These are phyloP conservation scores for Zalaria obscura DNA, from an alignment of 2,329 filamentous ascomycete genomes.

Conservation along the genomic window DNA sequence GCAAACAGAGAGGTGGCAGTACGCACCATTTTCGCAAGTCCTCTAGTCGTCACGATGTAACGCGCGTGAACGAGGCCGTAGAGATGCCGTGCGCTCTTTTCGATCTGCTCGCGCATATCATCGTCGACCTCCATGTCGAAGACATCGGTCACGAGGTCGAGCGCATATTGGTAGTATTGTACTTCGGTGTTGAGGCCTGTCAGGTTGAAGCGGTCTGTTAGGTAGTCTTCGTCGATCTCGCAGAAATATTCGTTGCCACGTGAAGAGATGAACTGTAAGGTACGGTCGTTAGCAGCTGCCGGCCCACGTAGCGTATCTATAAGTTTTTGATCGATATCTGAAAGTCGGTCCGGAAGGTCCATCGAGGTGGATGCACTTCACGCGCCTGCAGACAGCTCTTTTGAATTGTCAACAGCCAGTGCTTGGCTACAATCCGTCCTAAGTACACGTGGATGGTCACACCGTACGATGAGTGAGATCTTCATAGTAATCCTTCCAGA, in stretches of 20 bases:
- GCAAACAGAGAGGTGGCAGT: neutral
- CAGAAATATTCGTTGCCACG: slow-evolving; percentile 98
- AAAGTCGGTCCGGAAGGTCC: too few relatives aligned
- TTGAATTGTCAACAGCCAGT: too few relatives aligned
- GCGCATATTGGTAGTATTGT: slow-evolving; percentile 96
- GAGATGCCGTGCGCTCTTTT: slow-evolving; percentile 89
- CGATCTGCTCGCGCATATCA: slow-evolving; percentile 94
- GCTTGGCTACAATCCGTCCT: too few relatives aligned
- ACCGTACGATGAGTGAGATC: too few relatives aligned
- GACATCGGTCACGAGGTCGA: slow-evolving; percentile 93
- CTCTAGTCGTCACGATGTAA: slow-evolving; percentile 91
- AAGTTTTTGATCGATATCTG: too few relatives aligned
- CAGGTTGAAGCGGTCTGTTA: slow-evolving; percentile 95
- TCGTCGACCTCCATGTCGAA: slow-evolving; percentile 98
- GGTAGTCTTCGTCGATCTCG: slow-evolving; percentile 97
- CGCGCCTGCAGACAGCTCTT: too few relatives aligned
- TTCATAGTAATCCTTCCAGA: too few relatives aligned
- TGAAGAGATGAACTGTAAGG: slow-evolving; percentile 82
- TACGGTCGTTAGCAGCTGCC: neutral
- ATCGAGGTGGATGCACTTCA: too few relatives aligned
- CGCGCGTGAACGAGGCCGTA: slow-evolving; percentile 93
- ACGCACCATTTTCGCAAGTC: slow-evolving; percentile 86
- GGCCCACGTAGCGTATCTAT: too few relatives aligned
- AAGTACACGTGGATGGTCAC: too few relatives aligned
- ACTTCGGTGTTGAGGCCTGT: slow-evolving; percentile 96